Conservation (phyloP, 371 early-diverging fungal species). For the Mucor irregularis region DNA sequence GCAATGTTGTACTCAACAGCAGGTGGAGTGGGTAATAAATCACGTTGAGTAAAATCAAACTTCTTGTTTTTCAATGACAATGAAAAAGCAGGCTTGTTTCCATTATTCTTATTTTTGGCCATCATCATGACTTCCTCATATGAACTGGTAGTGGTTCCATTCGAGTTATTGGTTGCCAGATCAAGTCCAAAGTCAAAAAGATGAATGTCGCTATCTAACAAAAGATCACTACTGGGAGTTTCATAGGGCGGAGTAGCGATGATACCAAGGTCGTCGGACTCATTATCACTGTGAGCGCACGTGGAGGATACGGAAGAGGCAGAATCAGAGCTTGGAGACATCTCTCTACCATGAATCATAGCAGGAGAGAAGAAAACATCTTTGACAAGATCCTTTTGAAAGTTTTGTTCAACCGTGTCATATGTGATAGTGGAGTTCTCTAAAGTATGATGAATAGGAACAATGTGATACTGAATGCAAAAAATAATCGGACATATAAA, state of each 20-base stretch:
- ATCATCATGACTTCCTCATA: constrained; percentile 17
- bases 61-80: background rate
- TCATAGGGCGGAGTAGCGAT: constrained; percentile 8
- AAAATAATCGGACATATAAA: constrained; percentile 14
- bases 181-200: constrained; percentile 30
- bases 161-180: constrained; percentile 14
- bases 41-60: background rate
- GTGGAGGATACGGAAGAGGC: constrained; percentile 10
- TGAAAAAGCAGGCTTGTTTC: constrained; percentile 1
- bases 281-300: constrained; percentile 26
- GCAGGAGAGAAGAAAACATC: constrained; percentile 52
- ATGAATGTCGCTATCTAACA: background rate
- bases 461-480: no score
- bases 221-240: constrained; percentile 9
- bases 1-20: background rate
- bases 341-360: constrained; percentile 24
- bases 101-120: background rate
- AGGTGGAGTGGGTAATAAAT: constrained; percentile 10
- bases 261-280: constrained; percentile 17
- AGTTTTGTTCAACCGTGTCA: constrained; percentile 30
- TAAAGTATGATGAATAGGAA: constrained; percentile 50
- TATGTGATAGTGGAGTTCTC: constrained; percentile 53
- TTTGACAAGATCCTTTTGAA: constrained; percentile 45
- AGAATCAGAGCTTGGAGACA: constrained; percentile 14
- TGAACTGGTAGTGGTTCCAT: constrained; percentile 14